Evolutionary conservation across 345 rosid species (phyloP).

Genomic region (Boechera divaricarpa): DNA sequence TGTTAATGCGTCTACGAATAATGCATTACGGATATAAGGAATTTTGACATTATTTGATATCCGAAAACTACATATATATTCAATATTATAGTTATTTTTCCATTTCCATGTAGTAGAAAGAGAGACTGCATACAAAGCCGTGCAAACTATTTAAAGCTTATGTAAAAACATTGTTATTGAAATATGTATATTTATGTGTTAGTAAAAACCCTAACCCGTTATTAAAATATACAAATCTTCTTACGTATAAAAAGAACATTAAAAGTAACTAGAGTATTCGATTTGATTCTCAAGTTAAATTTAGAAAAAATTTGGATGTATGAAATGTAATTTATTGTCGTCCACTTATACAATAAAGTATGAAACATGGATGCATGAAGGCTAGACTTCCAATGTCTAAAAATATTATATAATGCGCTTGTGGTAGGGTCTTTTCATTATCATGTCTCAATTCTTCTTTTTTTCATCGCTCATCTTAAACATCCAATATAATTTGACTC

Average conservation of each 20-base stretch:
- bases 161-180: neutral
- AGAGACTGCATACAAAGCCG: neutral
- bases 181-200: neutral
- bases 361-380: slow-evolving; percentile 48
- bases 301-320: neutral
- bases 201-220: neutral
- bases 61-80: neutral
- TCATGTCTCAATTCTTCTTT: slow-evolving; percentile 39
- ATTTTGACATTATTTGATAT: neutral
- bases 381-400: slow-evolving; percentile 46
- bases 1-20: slow-evolving; percentile 23
- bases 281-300: slow-evolving; percentile 4
- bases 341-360: slow-evolving; percentile 45
- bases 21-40: slow-evolving; percentile 6
- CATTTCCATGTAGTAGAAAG: slow-evolving; percentile 6
- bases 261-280: slow-evolving; percentile 28
- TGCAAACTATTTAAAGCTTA: neutral
- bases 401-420: slow-evolving; percentile 33
- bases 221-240: neutral
- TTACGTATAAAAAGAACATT: neutral
- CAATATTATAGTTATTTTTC: neutral
- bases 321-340: slow-evolving; percentile 34
- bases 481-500: slow-evolving; percentile 3
- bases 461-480: slow-evolving; percentile 22
- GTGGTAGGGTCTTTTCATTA: slow-evolving; percentile 47